Evolutionary conservation across 1,284 basidiomycete species (phyloP).

Genomic region (Ganoderma lingzhi): DNA sequence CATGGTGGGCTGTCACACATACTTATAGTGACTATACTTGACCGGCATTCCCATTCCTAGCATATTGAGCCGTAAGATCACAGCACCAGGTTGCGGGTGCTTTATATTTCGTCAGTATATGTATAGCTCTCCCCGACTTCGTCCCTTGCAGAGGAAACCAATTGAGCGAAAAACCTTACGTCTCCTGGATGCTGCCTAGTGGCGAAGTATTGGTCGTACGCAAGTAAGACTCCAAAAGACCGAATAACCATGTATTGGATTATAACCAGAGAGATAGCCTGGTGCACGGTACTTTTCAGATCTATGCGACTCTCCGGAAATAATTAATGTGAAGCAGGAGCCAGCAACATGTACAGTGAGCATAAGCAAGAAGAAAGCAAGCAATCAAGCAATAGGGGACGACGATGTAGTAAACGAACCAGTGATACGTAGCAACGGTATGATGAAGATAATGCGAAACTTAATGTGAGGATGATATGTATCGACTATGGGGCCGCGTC

Average conservation of each 20-base stretch:
- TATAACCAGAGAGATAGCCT: neutral
- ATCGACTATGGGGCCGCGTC: conserved; percentile 15
- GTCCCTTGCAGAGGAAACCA: too few species aligned
- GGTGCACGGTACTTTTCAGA: neutral
- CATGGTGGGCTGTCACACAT: too few species aligned
- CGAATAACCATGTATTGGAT: neutral
- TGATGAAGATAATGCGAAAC: neutral
- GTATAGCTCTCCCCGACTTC: too few species aligned
- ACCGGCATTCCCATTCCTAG: too few species aligned
- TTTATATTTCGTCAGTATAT: too few species aligned
- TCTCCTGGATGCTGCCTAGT: too few species aligned
- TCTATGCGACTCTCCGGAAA: neutral
- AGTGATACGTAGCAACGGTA: neutral
- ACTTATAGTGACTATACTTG: too few species aligned
- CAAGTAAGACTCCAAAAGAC: neutral
- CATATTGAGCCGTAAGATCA: too few species aligned
- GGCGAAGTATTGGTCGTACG: neutral
- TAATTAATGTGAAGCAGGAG: neutral
- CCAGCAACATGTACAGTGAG: neutral
- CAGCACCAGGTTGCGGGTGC: too few species aligned
- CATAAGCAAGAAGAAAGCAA: conserved; percentile 5
- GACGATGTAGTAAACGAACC: neutral
- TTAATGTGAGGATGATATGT: conserved; percentile 1
- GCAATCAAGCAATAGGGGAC: neutral
- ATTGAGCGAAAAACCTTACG: too few species aligned